Conservation (phyloP, 1,284 basidiomycete species). For the Ceratobasidium sp. region DNA sequence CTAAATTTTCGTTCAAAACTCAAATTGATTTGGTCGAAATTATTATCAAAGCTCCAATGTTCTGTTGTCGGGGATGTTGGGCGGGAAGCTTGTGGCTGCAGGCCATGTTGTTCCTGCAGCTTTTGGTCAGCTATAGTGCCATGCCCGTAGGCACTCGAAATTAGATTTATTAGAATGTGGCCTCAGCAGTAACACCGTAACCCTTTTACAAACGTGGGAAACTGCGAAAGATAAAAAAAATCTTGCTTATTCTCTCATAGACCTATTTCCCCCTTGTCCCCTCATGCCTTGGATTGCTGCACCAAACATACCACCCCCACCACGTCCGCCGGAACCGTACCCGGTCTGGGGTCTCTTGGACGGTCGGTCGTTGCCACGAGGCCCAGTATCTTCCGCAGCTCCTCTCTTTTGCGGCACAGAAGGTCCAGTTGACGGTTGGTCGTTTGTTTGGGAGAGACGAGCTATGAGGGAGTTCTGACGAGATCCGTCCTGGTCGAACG, state of each 20-base stretch:
- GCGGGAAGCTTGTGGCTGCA: too few relatives aligned
- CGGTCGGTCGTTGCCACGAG: slow-evolving; percentile 28
- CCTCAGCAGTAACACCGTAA: too few relatives aligned
- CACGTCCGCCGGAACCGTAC: not conserved
- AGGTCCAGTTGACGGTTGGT: slow-evolving; percentile 11
- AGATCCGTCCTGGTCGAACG: slow-evolving; percentile 17
- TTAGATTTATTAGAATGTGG: not conserved
- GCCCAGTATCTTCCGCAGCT: slow-evolving; percentile 20
- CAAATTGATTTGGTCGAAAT: too few relatives aligned
- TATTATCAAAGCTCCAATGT: too few relatives aligned
- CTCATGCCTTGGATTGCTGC: slow-evolving; percentile 42
- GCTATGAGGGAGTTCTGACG: slow-evolving; percentile 26
- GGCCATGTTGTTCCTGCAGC: not conserved
- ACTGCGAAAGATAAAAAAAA: not conserved
- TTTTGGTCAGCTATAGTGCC: slow-evolving; percentile 8
- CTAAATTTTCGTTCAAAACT: too few relatives aligned
- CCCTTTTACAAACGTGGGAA: not conserved
- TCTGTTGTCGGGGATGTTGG: too few relatives aligned
- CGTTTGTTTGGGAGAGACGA: slow-evolving; percentile 30
- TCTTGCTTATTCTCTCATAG: slow-evolving; percentile 2
- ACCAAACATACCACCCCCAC: slow-evolving; percentile 26
- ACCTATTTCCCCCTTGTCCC: slow-evolving; percentile 33
- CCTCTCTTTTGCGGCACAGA: slow-evolving; percentile 39
- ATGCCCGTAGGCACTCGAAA: not conserved
- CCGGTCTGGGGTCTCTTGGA: slow-evolving; percentile 28